A percentile compares a stretch with the other conserved stretches of the same genome.
Evolutionary conservation across 139 green algal genomes (phyloP).

Genomic region (Chlamydomonas applanata): DNA sequence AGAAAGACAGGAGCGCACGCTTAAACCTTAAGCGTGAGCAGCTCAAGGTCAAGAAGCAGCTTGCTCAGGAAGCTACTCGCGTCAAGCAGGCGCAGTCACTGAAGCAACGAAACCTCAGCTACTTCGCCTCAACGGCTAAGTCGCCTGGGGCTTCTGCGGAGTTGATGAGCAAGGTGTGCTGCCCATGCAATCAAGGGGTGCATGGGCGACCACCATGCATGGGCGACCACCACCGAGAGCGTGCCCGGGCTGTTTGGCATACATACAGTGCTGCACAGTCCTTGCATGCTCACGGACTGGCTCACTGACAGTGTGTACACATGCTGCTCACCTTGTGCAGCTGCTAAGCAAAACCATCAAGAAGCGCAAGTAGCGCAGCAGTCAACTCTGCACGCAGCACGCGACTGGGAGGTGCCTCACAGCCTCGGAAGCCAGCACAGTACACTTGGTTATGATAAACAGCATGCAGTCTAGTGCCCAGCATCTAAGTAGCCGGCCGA

Average conservation of each 20-base stretch:
- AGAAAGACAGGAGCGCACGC: constrained; percentile 8
- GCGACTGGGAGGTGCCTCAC: no score
- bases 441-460: no score
- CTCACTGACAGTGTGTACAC: no score
- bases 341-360: background rate
- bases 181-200: constrained; percentile 1
- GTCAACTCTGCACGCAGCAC: no score
- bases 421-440: no score
- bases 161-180: constrained; percentile 39
- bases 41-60: constrained; percentile 34
- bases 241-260: no score
- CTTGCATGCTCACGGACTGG: no score
- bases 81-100: constrained; percentile 7
- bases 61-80: constrained; percentile 12
- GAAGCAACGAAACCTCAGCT: constrained; percentile 47
- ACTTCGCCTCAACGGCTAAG: constrained; percentile 41
- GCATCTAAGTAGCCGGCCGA: no score
- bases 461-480: no score
- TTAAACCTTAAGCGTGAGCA: constrained; percentile 10
- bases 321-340: background rate
- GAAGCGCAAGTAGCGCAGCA: no score
- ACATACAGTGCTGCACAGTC: no score
- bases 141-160: constrained; percentile 12
- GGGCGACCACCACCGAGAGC: no score
- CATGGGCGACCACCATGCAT: background rate